Percentiles rank a stretch among this genome's conserved stretches.
Evolutionary conservation across 2,329 filamentous ascomycete species (phyloP).

Genomic region (Botrytis medusae): DNA sequence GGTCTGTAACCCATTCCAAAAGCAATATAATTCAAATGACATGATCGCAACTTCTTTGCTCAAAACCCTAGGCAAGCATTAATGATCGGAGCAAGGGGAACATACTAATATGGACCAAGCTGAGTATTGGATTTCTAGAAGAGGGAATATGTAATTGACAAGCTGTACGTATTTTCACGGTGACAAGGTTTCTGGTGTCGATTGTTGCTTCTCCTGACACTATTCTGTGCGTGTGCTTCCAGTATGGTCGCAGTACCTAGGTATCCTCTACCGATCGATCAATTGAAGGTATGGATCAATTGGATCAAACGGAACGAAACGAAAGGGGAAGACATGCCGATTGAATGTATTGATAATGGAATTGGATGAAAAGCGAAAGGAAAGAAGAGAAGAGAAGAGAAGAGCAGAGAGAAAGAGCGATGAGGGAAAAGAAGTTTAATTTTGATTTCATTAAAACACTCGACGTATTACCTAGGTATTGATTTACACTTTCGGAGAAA

Average conservation of each 20-base stretch:
- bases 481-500: conserved; percentile 7
- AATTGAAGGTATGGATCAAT: neutral
- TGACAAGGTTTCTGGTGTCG: conserved; percentile 3
- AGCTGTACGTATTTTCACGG: neutral
- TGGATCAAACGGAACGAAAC: neutral
- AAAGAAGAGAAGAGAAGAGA: neutral
- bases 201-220: conserved; percentile 1
- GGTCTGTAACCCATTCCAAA: conserved; percentile 13
- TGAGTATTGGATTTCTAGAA: neutral
- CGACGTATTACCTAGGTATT: neutral
- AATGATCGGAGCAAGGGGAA: conserved; percentile 12
- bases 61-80: neutral
- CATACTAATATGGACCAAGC: neutral
- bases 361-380: neutral
- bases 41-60: neutral
- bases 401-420: neutral
- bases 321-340: neutral
- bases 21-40: conserved; percentile 7
- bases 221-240: neutral
- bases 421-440: neutral
- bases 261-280: neutral
- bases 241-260: neutral
- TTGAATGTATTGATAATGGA: neutral
- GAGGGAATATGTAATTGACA: neutral
- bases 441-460: neutral